Evolutionary conservation across 2,329 filamentous ascomycete genomes (phyloP).

Genomic region (Samsoniella hepiali): DNA sequence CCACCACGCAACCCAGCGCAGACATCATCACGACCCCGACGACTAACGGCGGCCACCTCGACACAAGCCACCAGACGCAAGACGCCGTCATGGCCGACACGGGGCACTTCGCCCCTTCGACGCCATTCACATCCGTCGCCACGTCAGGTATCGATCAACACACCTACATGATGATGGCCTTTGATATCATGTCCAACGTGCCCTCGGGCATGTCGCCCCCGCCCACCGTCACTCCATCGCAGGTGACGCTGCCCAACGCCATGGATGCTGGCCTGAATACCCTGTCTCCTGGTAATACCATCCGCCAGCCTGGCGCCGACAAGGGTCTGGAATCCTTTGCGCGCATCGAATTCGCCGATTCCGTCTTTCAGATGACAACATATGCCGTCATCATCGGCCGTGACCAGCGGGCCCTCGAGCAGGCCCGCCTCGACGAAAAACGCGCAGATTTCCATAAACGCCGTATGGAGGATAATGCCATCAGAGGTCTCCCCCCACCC

Average conservation of each 20-base stretch:
- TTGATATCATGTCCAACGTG: slow-evolving; percentile 39
- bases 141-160: slow-evolving; percentile 36
- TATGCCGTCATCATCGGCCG: slow-evolving; percentile 70
- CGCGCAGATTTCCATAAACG: slow-evolving; percentile 44
- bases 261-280: slow-evolving; percentile 31
- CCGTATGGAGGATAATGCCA: slow-evolving; percentile 45
- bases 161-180: slow-evolving; percentile 45
- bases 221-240: slow-evolving; percentile 44
- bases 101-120: slow-evolving; percentile 31
- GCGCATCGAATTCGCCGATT: slow-evolving; percentile 67
- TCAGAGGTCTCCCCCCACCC: slow-evolving; percentile 48
- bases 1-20: slow-evolving; percentile 4
- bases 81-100: slow-evolving; percentile 20
- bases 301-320: slow-evolving; percentile 34
- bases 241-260: slow-evolving; percentile 42
- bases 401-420: slow-evolving; percentile 58
- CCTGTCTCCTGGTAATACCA: slow-evolving; percentile 30
- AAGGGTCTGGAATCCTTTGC: slow-evolving; percentile 55
- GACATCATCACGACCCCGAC: not conserved
- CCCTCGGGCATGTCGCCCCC: slow-evolving; percentile 39
- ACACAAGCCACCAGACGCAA: slow-evolving; percentile 20
- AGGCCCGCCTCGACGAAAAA: slow-evolving; percentile 52
- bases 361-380: slow-evolving; percentile 75
- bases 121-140: slow-evolving; percentile 33
- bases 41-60: slow-evolving; percentile 15